Conservation (phyloP, 2,329 filamentous ascomycete species). For the Pochonia chlamydosporia region DNA sequence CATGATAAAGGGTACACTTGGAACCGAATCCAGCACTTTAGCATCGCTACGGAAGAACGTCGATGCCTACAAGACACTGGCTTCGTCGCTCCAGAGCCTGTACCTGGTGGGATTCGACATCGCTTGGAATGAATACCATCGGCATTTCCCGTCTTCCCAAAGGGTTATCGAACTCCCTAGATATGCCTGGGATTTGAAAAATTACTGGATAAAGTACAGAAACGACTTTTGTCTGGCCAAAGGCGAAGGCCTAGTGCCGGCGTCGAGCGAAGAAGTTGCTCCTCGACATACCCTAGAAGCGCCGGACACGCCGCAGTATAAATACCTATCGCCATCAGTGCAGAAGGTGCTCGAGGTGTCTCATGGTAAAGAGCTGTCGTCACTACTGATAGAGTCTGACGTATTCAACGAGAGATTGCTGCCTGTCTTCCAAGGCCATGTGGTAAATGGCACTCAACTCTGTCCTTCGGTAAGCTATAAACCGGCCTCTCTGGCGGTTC, state of each 20-base stretch:
- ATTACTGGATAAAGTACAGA: constrained; percentile 59
- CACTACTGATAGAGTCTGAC: neutral
- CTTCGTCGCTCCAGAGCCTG: neutral
- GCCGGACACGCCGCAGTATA: no score
- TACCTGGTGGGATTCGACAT: constrained; percentile 46
- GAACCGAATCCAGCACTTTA: neutral
- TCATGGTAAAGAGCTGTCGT: neutral
- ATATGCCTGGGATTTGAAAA: constrained; percentile 69
- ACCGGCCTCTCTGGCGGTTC: neutral
- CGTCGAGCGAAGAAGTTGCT: no score
- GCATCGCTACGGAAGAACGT: neutral
- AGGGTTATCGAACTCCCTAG: constrained; percentile 55
- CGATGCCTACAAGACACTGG: neutral
- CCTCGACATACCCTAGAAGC: no score
- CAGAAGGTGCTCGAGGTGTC: neutral
- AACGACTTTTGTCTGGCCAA: constrained; percentile 34
- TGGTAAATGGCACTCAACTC: neutral
- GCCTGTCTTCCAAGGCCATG: neutral
- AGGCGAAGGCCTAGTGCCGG: neutral
- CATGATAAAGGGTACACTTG: constrained; percentile 5
- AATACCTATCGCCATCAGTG: neutral
- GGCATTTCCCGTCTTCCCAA: constrained; percentile 30
- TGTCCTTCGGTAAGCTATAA: neutral
- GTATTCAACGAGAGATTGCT: neutral
- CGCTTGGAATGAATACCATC: constrained; percentile 65